Percentiles rank a stretch among this genome's conserved stretches.
These are phyloP conservation scores for Eucalyptus marginata DNA, from an alignment of 345 rosid species.

Conservation along the genomic window DNA sequence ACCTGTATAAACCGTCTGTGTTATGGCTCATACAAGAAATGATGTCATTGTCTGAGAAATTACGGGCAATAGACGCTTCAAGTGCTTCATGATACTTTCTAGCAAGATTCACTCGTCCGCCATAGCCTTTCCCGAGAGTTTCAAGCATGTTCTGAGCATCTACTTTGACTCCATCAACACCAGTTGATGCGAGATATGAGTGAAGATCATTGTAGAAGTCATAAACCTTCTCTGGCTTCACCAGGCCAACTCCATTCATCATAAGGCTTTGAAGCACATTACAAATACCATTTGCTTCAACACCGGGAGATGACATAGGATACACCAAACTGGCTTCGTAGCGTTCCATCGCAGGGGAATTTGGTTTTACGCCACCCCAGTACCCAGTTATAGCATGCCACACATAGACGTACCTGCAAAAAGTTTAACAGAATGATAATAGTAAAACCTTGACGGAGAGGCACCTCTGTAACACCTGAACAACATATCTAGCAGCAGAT, in stretches of 20 bases:
- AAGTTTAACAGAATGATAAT: background rate
- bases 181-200: background rate
- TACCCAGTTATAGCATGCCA: conserved; percentile 17
- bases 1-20: conserved; percentile 16
- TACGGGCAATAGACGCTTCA: conserved; percentile 18
- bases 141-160: conserved; percentile 5
- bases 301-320: background rate
- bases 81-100: conserved; percentile 25
- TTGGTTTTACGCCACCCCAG: conserved; percentile 17
- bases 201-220: conserved; percentile 14
- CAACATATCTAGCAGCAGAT: background rate
- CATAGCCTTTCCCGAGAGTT: conserved; percentile 15
- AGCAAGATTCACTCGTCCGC: conserved; percentile 27
- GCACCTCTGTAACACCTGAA: background rate
- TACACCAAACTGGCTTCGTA: background rate
- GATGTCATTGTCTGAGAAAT: conserved; percentile 24
- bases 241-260: conserved; percentile 5
- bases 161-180: conserved; percentile 17
- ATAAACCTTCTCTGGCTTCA: conserved; percentile 4
- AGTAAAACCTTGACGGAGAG: background rate
- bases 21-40: conserved; percentile 37
- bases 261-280: background rate
- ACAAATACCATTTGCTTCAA: background rate
- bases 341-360: background rate
- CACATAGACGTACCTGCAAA: conserved; percentile 4